Percentiles rank a stretch among this genome's conserved stretches.
Conservation (phyloP, 192 early-diverging fungal species). For the Anaeromyces robustus region DNA sequence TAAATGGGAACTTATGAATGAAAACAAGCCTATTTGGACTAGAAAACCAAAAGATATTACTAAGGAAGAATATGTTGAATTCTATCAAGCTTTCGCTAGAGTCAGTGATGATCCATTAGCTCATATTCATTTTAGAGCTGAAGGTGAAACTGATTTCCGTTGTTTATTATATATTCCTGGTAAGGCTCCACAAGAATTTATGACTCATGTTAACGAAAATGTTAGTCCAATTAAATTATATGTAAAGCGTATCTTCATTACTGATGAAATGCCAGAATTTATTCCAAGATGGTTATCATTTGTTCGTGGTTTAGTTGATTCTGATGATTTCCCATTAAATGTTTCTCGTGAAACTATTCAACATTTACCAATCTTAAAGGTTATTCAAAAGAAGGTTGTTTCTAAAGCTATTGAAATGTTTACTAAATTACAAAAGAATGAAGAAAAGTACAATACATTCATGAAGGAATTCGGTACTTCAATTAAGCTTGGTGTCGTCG, state of each 20-base stretch:
- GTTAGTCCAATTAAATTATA: slow-evolving; percentile 61
- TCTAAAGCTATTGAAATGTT: slow-evolving; percentile 83
- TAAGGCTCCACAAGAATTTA: neutral
- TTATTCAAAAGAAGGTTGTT: slow-evolving; percentile 76
- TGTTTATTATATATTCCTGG: slow-evolving; percentile 38
- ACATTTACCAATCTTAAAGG: slow-evolving; percentile 59
- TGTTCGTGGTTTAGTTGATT: slow-evolving; percentile 84
- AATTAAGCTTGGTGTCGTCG: slow-evolving; percentile 80
- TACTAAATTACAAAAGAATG: slow-evolving; percentile 30
- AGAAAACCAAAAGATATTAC: neutral
- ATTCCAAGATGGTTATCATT: slow-evolving; percentile 86
- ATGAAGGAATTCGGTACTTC: slow-evolving; percentile 23
- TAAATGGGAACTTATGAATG: slow-evolving; percentile 71
- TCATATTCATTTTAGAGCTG: slow-evolving; percentile 79
- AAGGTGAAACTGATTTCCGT: slow-evolving; percentile 84
- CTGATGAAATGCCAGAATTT: slow-evolving; percentile 69
- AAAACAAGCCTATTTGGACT: slow-evolving; percentile 64
- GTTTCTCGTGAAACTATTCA: slow-evolving; percentile 96
- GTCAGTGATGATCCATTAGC: slow-evolving; percentile 46
- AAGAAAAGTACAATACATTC: slow-evolving; percentile 15
- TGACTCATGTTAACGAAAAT: neutral
- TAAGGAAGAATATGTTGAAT: neutral
- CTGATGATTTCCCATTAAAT: slow-evolving; percentile 93
- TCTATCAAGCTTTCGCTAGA: neutral
- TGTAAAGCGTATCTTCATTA: slow-evolving; percentile 93